Base-by-base conservation (phyloP, 306 rosid genomes). In the Calophaca sinica region DNA sequence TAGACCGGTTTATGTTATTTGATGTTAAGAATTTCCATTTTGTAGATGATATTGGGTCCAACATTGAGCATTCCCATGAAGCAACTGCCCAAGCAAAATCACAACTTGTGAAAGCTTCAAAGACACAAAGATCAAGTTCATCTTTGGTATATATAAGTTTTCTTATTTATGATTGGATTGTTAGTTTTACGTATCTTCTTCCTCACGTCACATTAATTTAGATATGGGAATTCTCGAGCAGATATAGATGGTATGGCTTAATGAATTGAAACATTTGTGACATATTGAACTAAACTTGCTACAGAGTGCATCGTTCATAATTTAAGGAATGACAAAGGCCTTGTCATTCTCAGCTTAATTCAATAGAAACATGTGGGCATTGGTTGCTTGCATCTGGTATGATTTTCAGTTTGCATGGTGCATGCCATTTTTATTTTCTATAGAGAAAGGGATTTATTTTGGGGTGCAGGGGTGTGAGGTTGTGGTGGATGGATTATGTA, bases 41-140 rank as follows among this genome's bases (percentile, higher is more conserved):
- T 84, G 83, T 61, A 91, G 98, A 91, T 86, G 97, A 94, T 72
- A 83, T 94, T 54, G 94, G 94, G 64, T 77, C 96, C 86, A 88
- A 94, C 81, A 82, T 91, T 11, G 97, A 89, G 84, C 54, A 89
- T 70, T 64, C 98, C 15, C 98, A 94, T 4, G 89, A 84, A 59
- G 93, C 98, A 26, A 94, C 94, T 32, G 75, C 61, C 28, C 98
- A 91, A 81, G 98, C 80, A 60, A 91, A 66, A 52, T 59, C 98
- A 31, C 94, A 94, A 51, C 97, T 94, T 52, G 90, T 48, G 9
- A 88, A 91, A 83, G 98, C 98, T 9, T 73, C 98, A 2, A 94
- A 88, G 84, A 87, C 93, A 45, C 98, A 94, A 73, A 88, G 81
- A 87, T 94, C 97, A 44, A 94, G 87, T 83, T 94, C 98, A 15